phyloP scores from a whole-genome alignment of 331 rosid species.

The Malus hybrid region DNA sequence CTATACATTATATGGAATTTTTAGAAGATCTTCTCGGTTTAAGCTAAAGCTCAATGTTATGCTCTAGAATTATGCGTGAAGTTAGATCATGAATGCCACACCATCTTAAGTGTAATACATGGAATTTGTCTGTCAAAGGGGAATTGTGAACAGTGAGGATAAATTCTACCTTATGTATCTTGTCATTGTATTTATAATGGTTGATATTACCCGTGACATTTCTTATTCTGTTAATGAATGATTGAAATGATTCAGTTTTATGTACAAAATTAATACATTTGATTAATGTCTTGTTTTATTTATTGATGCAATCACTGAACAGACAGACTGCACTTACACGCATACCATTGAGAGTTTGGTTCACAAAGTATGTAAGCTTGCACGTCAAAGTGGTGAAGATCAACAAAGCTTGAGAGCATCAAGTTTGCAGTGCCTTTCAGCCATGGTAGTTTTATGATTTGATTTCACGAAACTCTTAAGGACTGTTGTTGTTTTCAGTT shows the following conservation, averaged over 20 bases:
- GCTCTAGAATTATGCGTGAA: not conserved
- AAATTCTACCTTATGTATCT: not conserved
- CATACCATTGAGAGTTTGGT: conserved; percentile 79
- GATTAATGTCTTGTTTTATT: not conserved
- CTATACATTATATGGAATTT: not conserved
- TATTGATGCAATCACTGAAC: conserved; percentile 28
- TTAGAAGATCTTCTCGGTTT: not conserved
- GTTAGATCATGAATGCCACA: not conserved
- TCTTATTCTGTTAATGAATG: not conserved
- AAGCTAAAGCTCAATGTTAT: not conserved
- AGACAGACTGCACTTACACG: conserved; percentile 75
- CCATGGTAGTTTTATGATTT: conserved; percentile 55
- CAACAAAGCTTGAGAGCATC: conserved; percentile 73
- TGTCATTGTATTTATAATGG: not conserved
- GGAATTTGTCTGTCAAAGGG: not conserved
- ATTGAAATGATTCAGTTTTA: not conserved
- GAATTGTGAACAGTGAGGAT: not conserved
- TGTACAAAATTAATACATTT: not conserved
- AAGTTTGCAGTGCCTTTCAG: conserved; percentile 95
- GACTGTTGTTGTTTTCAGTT: not conserved
- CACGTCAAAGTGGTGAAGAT: conserved; percentile 52
- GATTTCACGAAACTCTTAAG: not conserved
- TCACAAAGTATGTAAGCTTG: conserved; percentile 60
- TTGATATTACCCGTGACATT: not conserved
- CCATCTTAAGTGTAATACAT: not conserved